A percentile compares a stretch with the other conserved stretches of the same genome.
phyloP scores from a whole-genome alignment of 1,284 basidiomycete genomes.

The Irpex sp. region DNA sequence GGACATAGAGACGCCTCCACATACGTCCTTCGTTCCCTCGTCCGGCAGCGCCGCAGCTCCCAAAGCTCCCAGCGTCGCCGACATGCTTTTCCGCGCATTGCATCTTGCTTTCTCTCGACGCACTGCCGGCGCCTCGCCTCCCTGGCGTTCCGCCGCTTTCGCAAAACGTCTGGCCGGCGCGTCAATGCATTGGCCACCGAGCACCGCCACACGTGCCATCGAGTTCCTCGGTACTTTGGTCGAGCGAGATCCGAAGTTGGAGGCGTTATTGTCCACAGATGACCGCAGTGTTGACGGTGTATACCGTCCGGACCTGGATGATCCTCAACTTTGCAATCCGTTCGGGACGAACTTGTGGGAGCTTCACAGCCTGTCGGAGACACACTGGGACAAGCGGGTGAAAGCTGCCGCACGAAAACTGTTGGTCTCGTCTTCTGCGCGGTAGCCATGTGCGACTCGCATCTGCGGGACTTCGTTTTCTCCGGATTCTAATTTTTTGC shows the following conservation, averaged over 20 bases:
- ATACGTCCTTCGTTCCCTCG: conserved; percentile 19
- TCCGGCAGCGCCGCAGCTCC: conserved; percentile 15
- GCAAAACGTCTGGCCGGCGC: conserved; percentile 84
- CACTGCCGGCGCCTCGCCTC: conserved; percentile 52
- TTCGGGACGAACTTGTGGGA: conserved; percentile 75
- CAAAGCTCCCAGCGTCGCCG: conserved; percentile 42
- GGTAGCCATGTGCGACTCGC: neutral
- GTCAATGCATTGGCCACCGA: conserved; percentile 77
- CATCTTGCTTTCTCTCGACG: conserved; percentile 74
- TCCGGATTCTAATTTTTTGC: neutral
- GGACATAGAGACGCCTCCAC: conserved; percentile 41
- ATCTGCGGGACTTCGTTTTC: neutral
- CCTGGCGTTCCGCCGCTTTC: conserved; percentile 87
- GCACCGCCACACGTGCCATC: conserved; percentile 62
- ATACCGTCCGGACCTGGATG: conserved; percentile 80
- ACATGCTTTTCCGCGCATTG: conserved; percentile 86
- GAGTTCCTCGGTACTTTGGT: conserved; percentile 73
- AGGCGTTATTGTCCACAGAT: conserved; percentile 82
- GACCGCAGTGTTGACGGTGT: conserved; percentile 81
- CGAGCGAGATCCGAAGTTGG: conserved; percentile 75
- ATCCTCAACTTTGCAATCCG: conserved; percentile 79
- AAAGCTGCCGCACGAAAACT: conserved; percentile 33
- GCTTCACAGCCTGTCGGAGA: conserved; percentile 49
- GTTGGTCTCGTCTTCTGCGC: neutral
- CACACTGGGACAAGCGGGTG: conserved; percentile 65